Evolutionary conservation across 441 rosid genomes (phyloP).

Genomic region (Jatropha multifida): DNA sequence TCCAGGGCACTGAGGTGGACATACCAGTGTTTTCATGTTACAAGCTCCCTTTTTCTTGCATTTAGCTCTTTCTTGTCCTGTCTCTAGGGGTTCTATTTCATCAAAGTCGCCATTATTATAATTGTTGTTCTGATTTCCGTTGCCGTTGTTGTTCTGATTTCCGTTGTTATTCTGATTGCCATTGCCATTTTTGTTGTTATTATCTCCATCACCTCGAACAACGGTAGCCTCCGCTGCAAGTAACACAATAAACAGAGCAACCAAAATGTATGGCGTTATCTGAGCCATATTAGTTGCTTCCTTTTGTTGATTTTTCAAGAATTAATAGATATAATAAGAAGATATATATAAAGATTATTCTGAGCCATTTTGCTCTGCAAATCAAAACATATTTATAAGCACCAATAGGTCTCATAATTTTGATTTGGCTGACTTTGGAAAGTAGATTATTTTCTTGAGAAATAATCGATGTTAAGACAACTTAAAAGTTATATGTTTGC

Average conservation of each 20-base stretch:
- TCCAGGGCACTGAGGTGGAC: conserved; percentile 68
- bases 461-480: not conserved
- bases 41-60: conserved; percentile 55
- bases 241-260: conserved; percentile 37
- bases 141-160: not conserved
- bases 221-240: conserved; percentile 36
- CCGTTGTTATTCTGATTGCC: not conserved
- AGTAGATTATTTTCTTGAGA: conserved; percentile 8
- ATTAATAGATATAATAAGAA: not conserved
- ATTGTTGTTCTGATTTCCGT: conserved; percentile 6
- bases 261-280: conserved; percentile 38
- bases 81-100: conserved; percentile 25
- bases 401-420: not conserved
- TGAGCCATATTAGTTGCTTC: conserved; percentile 23
- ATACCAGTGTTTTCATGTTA: conserved; percentile 44
- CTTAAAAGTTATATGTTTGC: conserved; percentile 17
- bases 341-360: conserved; percentile 2
- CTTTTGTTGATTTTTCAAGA: conserved; percentile 16
- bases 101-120: conserved; percentile 29
- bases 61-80: conserved; percentile 48
- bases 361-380: not conserved
- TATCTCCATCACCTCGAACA: conserved; percentile 23
- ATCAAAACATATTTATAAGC: conserved; percentile 21
- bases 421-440: not conserved
- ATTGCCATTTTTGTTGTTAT: not conserved